Base-by-base conservation (phyloP, 768 basidiomycete genomes). In the Cantharellus cinnabarinus region DNA sequence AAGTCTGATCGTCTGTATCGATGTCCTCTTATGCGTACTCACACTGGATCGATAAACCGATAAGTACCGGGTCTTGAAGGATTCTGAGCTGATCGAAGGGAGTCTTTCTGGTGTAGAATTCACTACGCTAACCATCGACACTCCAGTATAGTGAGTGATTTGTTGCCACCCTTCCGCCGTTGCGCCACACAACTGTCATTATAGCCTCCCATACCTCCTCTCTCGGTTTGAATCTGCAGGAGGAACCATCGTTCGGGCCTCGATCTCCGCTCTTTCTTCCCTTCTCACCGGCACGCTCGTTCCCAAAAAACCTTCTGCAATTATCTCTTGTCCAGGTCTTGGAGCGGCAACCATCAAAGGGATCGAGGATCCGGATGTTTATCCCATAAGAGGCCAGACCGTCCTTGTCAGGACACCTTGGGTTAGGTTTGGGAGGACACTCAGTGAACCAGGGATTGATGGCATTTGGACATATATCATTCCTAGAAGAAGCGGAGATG, bases 301-400 rank as follows among this genome's bases (percentile, higher is more conserved):
- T 3, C 48, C 62, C 37, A 44, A 41, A 0, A 38, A 38, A 20
- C 66, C 67, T 0, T 76, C 79, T 53, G 85, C 80, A 0, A 66
- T 89, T 1, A 67, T 90, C 3, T 77, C 83, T 5, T 89, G 85
- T 63, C 74, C 78, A 0, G 88, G 88, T 0, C 68, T 91, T 29
- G 78, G 78, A 2, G 76, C 78, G 14, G 70, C 75, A 0, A 68
- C 69, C 4, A 70, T 79, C 0, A 77, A 78, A 5, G 76, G 77
- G 3, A 72, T 79, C 29, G 75, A 76, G 61, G 77, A 78, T 62
- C 69, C 70, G 56, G 55, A 56, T 14, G 65, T 65, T 0, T 54
- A 69, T 56, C 65, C 64, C 4, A 64, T 66, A 41, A 57, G 63
- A 20, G 63, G 64, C 5, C 65, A 65, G 58, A 73, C 73, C 3